Evolutionary conservation across 2,329 filamentous ascomycete species (phyloP).

Genomic region (Ophiostoma ips): DNA sequence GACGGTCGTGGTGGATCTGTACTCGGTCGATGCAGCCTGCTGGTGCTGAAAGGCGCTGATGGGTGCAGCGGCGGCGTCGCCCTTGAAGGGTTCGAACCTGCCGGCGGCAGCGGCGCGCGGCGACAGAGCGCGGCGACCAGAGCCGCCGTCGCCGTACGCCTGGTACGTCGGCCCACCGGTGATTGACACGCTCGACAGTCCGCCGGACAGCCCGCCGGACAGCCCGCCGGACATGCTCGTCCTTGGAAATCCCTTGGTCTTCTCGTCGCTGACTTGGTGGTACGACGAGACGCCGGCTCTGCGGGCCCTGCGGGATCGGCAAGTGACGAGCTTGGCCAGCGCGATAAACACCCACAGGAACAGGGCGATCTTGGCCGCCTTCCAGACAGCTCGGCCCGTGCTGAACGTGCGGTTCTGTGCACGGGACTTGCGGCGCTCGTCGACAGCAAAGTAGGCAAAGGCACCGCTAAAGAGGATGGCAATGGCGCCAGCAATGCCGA

Average conservation of each 20-base stretch:
- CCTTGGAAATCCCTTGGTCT: neutral
- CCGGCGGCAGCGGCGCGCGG: neutral
- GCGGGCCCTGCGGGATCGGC: neutral
- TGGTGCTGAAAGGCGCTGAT: neutral
- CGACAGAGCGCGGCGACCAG: neutral
- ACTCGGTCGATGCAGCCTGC: constrained; percentile 1
- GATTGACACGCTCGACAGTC: neutral
- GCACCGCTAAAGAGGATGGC: neutral
- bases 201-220: neutral
- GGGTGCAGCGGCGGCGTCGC: neutral
- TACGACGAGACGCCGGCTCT: neutral
- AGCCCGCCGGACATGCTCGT: neutral
- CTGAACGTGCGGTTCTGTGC: constrained; percentile 2
- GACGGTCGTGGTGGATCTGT: neutral
- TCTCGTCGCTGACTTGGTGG: neutral
- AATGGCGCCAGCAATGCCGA: constrained; percentile 1
- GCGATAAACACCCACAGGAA: constrained; percentile 6
- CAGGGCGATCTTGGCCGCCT: constrained; percentile 3
- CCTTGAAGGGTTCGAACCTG: neutral
- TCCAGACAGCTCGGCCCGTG: neutral
- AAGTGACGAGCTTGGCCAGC: neutral
- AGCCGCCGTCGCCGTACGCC: constrained; percentile 5
- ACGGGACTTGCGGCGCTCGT: neutral
- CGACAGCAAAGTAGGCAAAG: neutral
- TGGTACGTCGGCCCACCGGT: neutral